Evolutionary conservation across 306 rosid species (phyloP), one percentile per base, ranked within the genome.

Genomic region (Cicer chorassanicum): DNA sequence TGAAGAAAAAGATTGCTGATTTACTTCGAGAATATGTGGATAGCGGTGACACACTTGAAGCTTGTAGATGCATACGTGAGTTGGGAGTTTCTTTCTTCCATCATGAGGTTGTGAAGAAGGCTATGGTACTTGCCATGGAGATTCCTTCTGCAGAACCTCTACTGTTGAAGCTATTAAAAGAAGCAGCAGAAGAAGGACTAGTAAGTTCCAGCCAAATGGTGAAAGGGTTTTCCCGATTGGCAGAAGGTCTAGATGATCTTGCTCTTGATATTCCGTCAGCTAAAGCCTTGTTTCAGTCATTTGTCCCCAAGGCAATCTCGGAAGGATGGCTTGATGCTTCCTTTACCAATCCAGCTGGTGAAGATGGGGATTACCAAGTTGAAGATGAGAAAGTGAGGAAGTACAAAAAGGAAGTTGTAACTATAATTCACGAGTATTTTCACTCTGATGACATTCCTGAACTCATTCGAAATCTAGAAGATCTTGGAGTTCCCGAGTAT

Each of bases 91-190:
- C 99, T 2, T 94, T 94, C 88, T 94, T 90, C 72, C 97, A 94
- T 85, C 99, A 94, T 15, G 99, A 94, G 92, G 97, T 94, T 81
- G 99, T 94, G 76, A 94, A 94, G 89, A 87, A 93, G 82, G 95
- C 99, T 63, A 80, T 94, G 83, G 75, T 82, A 50, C 88, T 94
- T 78, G 91, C 97, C 60, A 94, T 94, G 99, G 99, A 94, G 85
- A 86, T 16, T 43, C 84, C 68, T 57, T 79, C 93, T 1, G 83
- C 99, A 14, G 97, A 90, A 75, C 89, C 90, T 5, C 80, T 74
- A 49, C 82, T 94, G 82, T 59, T 82, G 79, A 90, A 89, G 76
- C 87, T 94, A 40, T 76, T 94, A 67, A 94, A 90, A 87, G 98
- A 94, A 86, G 95, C 97, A 7, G 96, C 96, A 55, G 98, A 87